Evolutionary conservation across 495 filamentous ascomycete genomes (phyloP).

Genomic region (Penicillium coprophilum): DNA sequence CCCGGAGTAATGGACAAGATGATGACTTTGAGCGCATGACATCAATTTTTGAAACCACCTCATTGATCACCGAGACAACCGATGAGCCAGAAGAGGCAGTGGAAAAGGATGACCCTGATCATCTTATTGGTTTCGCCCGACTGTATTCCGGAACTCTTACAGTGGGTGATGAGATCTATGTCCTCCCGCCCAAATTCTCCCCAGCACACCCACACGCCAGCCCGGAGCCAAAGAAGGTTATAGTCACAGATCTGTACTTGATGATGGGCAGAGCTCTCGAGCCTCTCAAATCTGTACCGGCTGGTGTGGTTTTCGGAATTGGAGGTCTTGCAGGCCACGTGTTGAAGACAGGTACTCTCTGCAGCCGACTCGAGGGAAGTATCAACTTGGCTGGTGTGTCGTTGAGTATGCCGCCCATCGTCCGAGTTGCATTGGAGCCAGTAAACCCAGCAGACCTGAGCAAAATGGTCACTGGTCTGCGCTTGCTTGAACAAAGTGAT

Average conservation of each 20-base stretch:
- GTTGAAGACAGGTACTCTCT: slow-evolving; percentile 91
- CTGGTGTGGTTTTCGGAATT: slow-evolving; percentile 95
- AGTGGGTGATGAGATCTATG: slow-evolving; percentile 88
- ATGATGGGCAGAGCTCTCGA: slow-evolving; percentile 94
- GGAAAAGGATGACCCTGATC: slow-evolving; percentile 66
- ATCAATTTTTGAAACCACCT: slow-evolving; percentile 52
- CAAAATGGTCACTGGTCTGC: slow-evolving; percentile 88
- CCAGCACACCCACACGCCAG: slow-evolving; percentile 72
- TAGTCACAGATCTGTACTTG: slow-evolving; percentile 85
- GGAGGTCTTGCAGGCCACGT: slow-evolving; percentile 87
- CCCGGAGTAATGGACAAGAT: slow-evolving; percentile 39
- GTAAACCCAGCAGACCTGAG: slow-evolving; percentile 81
- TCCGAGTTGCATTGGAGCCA: slow-evolving; percentile 91
- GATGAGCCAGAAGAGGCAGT: slow-evolving; percentile 43
- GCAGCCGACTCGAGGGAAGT: slow-evolving; percentile 82
- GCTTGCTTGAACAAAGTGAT: slow-evolving; percentile 89
- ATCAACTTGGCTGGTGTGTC: slow-evolving; percentile 89
- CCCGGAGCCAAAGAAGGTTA: slow-evolving; percentile 80
- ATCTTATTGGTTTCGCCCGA: slow-evolving; percentile 90
- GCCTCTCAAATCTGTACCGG: slow-evolving; percentile 77
- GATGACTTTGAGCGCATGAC: slow-evolving; percentile 49
- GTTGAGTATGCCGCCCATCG: slow-evolving; percentile 79
- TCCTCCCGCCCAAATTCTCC: slow-evolving; percentile 87
- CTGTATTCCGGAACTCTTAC: slow-evolving; percentile 88
- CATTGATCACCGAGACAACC: slow-evolving; percentile 45